Base-by-base conservation (phyloP, 2,329 filamentous ascomycete species). In the Dactylellina sp. region DNA sequence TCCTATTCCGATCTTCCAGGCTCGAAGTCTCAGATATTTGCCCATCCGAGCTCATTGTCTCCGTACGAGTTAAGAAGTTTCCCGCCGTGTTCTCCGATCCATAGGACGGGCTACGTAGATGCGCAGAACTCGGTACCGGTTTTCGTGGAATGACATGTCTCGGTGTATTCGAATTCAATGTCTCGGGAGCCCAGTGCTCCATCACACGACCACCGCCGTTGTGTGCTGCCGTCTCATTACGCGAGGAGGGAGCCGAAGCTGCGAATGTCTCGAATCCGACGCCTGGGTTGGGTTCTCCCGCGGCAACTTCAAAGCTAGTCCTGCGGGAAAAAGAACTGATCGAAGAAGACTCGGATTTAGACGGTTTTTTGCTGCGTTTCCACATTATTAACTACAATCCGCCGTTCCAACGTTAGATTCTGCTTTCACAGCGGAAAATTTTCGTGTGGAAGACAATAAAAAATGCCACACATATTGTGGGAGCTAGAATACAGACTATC, bases 181-280 rank as follows among this genome's bases (percentile, higher is more conserved):
- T 22, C 7, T 71, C 66, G 1, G 60, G 14, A 7, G 68, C 22
- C 60, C 60, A 66, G 32, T 74, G 22, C n/a, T 66, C 70, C 37
- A 61, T 28, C 1, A 28, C n/a, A 1, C 39, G 28, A 14, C 47
- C 22, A 39, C 14, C 32, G 6, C 12, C 37, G 14, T 16, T 16
- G 12, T 16, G 4, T 12, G 3, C 11, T 16, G 37, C 20, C 18
- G 49, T 32, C 44, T 74, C 61, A 46, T 66, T 74, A 18, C 50
- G 55, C 4, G 61, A 68, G 5, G n/a, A 44, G 16, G 37, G 14
- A n/a, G n/a, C n/a, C 12, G 3, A 12, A 14, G 37, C 5, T 12
- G 12, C 4, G 12, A 40, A 40, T 5, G 37, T 16, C 14, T 12
- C 37, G 12, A 40, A 16, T 6, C 37, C n/a, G 12, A 4, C 4